Evolutionary conservation across 148 eudicot genomes (phyloP).

Genomic region (Spergularia bocconei): DNA sequence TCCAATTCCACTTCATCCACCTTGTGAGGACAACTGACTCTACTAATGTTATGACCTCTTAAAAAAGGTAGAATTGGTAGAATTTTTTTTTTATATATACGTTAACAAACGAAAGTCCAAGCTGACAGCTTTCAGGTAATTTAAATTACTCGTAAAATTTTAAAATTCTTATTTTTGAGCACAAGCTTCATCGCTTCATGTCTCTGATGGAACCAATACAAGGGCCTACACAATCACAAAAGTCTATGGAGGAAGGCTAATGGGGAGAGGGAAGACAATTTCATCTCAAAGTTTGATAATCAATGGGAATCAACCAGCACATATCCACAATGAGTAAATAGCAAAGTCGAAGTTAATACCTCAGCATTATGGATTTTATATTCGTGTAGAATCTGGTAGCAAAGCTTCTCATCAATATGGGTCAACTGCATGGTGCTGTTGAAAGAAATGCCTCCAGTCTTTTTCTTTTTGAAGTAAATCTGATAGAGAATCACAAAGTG

Average conservation of each 20-base stretch:
- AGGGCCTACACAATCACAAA: not conserved
- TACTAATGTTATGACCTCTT: not conserved
- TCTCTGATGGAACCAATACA: not conserved
- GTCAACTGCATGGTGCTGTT: conserved; percentile 80
- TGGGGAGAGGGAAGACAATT: not conserved
- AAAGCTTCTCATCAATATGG: conserved; percentile 97
- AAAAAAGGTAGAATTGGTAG: not conserved
- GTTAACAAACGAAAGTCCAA: not conserved
- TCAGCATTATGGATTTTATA: conserved; percentile 99
- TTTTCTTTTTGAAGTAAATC: conserved; percentile 97
- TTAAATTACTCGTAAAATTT: not conserved
- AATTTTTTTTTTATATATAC: not conserved
- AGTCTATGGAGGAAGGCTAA: not conserved
- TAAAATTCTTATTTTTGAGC: not conserved
- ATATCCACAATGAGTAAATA: not conserved
- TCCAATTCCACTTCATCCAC: too few relatives aligned
- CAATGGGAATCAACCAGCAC: not conserved
- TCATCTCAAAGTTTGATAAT: not conserved
- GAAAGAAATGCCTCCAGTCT: conserved; percentile 98
- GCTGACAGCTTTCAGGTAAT: conserved; percentile 1
- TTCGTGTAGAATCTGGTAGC: conserved; percentile 97
- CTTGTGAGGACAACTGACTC: not conserved
- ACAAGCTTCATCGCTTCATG: not conserved
- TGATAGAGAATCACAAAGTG: conserved; percentile 29
- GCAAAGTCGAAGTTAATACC: conserved; percentile 41